Evolutionary conservation across 2,329 filamentous ascomycete species (phyloP), one percentile per base, ranked within the genome.

Genomic region (Ambrosiella beaveri): DNA sequence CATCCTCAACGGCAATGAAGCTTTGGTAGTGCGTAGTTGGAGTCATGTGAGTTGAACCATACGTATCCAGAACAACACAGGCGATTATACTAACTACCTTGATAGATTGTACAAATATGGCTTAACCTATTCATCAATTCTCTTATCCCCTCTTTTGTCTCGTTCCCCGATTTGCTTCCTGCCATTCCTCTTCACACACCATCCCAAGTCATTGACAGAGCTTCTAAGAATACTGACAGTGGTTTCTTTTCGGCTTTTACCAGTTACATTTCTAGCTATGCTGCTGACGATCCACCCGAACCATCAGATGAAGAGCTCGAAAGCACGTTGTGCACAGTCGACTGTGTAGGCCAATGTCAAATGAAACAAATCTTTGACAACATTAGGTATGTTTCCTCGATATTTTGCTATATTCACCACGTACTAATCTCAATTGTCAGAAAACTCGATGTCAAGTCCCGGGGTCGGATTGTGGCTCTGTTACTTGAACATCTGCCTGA

Each of bases 221-320:
- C 84, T 59, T 77, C 86, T 47, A 86, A 88, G 62, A 75, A 83
- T 39, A 80, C 76, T 59, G 93, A 98, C 36, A 82, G 83, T 1
- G 89, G 93, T 5, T 79, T 98, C 54, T 89, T 98, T 68, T 95
- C 90, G 3, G 89, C 91, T 0, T 88, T 98, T 65, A 94, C 91
- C 0, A 95, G 87, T 4, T 98, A 97, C 66, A 89, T 98, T 38
- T 95, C 90, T n/a, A 97, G 91, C 68, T 97, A 98, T 68, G 93
- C 94, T 47, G 94, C 93, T 9, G 93, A 97, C 69, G 93, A 98
- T 66, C 93, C 93, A 11, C 93, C 93, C 0, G 93, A 98, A 71
- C 93, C 93, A 1, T 97, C 93, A 1, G 89, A 97, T 63, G 91
- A 97, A 67, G 93, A 98, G 68, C 77, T 98, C 37, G 93, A 98